Evolutionary conservation across 768 basidiomycete species (phyloP), one percentile per base, ranked within the genome.

Genomic region (Lactarius deliciosus): DNA sequence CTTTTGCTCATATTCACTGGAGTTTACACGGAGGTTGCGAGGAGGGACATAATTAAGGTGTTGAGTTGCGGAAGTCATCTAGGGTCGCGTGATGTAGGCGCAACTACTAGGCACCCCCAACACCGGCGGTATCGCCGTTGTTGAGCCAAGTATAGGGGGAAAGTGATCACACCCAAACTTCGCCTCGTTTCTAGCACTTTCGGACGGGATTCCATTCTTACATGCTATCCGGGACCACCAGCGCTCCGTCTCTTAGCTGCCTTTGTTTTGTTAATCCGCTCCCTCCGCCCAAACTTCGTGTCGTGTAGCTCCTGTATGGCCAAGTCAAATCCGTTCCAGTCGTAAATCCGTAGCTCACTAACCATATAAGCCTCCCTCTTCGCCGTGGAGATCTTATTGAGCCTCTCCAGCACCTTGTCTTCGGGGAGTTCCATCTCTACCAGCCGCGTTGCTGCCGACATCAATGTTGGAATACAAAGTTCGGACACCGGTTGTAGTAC

Each of bases 301-400:
- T 94, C 92, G 69, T 95, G 89, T 65, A 98, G 78, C 76, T 94
- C 89, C 88, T 91, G 74, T 22, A 59, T 11, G n/a, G 22, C 66
- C n/a, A 36, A 4, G 8, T 73, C 1, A 76, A 59, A 50, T 53
- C 15, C 7, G 7, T 54, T 55, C 18, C 8, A 61, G 41, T 22
- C 41, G 18, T 9, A 16, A 41, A 7, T 40, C 3, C n/a, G 47
- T 20, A 25, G 36, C 38, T 30, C n/a, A 73, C 87, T 73, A 72
- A 94, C 95, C 94, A 98, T 96, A 63, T 89, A 92, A 1, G 97
- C 96, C 56, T 96, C 77, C 34, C 97, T 85, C 76, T 97, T 95
- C 2, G 96, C 96, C 0, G 90, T 92, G 10, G 91, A 92, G n/a
- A 99, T 95, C 5, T 79, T 77, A 76, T 96, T 97, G 64, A 99